Evolutionary conservation across 768 basidiomycete genomes (phyloP).

Genomic region (Coprinopsis strossmayeri): DNA sequence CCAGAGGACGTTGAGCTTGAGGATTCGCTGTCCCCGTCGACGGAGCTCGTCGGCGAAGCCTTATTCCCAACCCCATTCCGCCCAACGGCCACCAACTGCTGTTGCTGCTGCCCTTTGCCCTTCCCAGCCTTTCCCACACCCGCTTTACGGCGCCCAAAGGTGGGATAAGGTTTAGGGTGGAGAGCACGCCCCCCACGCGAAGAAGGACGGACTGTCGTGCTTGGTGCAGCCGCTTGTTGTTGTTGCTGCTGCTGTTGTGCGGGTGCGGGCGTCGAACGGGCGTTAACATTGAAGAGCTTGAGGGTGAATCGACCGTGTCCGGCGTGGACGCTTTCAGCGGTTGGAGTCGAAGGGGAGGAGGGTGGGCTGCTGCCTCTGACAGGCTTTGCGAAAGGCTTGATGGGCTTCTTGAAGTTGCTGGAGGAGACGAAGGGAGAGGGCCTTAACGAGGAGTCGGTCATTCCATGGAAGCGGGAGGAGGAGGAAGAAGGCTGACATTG

Average conservation of each 20-base stretch:
- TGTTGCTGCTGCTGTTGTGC: no score
- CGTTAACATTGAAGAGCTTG: conserved; percentile 36
- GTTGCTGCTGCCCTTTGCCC: conserved; percentile 19
- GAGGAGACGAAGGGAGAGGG: conserved; percentile 13
- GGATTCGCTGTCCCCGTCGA: conserved; percentile 12
- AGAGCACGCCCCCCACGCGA: conserved; percentile 22
- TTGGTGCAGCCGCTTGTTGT: conserved; percentile 23
- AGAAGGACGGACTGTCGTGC: conserved; percentile 19
- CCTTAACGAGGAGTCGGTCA: conserved; percentile 38
- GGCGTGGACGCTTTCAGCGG: neutral
- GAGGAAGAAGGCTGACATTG: conserved; percentile 40
- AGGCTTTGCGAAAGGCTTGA: conserved; percentile 9
- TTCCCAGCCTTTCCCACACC: conserved; percentile 28
- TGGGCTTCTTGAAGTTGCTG: conserved; percentile 5
- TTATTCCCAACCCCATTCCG: neutral
- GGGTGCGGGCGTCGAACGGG: conserved; percentile 42
- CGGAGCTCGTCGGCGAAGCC: conserved; percentile 9
- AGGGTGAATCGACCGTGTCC: conserved; percentile 27
- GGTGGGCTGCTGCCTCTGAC: conserved; percentile 16
- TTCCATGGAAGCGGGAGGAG: conserved; percentile 30
- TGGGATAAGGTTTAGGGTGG: conserved; percentile 24
- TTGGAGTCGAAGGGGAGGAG: neutral
- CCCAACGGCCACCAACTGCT: neutral
- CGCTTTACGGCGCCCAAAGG: conserved; percentile 33
- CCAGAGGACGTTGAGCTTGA: conserved; percentile 17